Evolutionary conservation across 805 yeast genomes (phyloP), one percentile per base, ranked within the genome.

Genomic region (Pachysolen tannophilus): DNA sequence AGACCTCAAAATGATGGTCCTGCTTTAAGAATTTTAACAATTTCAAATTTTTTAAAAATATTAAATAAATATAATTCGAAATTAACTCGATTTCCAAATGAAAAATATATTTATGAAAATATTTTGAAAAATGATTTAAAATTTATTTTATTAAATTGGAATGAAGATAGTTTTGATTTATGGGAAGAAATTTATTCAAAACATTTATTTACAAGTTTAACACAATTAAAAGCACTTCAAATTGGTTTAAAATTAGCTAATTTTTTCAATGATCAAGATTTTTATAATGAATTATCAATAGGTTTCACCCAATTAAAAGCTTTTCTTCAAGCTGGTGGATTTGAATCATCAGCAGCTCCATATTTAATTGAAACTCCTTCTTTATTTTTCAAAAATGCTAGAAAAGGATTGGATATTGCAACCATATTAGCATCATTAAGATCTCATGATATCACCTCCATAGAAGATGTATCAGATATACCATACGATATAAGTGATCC

Each of bases 1-100:
- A 67, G 97, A 46, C 97, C 97, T 1, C 97, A 90, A 58, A 71
- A 86, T 40, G 97, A 90, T 55, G 97, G 97, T 0, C 96, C 97
- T 1, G 88, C 94, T 1, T 64, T 90, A 38, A 68, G 97, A 47
- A 68, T 78, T 8, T 32, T 80, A 37, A 69, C 95, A 2, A 65
- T 79, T 16, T 55, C 72, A 26, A 69, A 69, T 41, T 83, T 74
- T 50, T 45, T 83, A 40, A 56, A 61, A 16, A 45, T 68, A 3
- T 54, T 78, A 39, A 45, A 55, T 5, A 49, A 55, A 18, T 53
- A 54, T 37, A 50, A 56, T 15, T 33, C 44, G 26, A 20, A 35
- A 1, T 36, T 65, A 16, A 39, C 31, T 8, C 49, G 42, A 43
- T 41, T 62, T 20, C 33, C 42, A 17, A 44, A 24, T 39, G 45